Evolutionary conservation across 1,139 yeast genomes (phyloP).

Genomic region (Pichia sp.): DNA sequence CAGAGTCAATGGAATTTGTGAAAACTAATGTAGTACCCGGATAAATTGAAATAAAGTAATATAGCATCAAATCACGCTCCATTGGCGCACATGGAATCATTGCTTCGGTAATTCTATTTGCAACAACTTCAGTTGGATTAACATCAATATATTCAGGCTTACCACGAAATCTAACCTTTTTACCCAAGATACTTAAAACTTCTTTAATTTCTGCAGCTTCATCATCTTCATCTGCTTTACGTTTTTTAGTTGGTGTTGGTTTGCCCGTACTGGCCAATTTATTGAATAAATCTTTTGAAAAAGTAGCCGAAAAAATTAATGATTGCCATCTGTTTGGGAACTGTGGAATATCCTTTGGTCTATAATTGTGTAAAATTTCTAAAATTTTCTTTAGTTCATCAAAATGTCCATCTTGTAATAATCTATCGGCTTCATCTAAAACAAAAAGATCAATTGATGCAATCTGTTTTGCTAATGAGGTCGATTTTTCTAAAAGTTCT

Average conservation of each 20-base stretch:
- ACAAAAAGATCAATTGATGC: conserved; percentile 66
- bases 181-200: conserved; percentile 48
- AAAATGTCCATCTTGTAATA: conserved; percentile 93
- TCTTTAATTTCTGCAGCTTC: conserved; percentile 31
- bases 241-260: conserved; percentile 28
- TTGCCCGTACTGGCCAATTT: conserved; percentile 48
- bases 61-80: conserved; percentile 84
- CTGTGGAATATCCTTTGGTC: conserved; percentile 33
- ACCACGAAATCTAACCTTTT: conserved; percentile 53
- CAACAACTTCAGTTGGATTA: conserved; percentile 78
- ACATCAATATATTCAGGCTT: conserved; percentile 69
- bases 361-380: conserved; percentile 41
- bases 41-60: conserved; percentile 78
- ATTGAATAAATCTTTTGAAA: conserved; percentile 73
- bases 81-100: conserved; percentile 85
- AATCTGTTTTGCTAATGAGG: conserved; percentile 46
- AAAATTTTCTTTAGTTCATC: conserved; percentile 84
- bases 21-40: conserved; percentile 89
- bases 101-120: conserved; percentile 74
- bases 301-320: conserved; percentile 89
- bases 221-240: conserved; percentile 35
- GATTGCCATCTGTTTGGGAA: conserved; percentile 64
- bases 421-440: conserved; percentile 95
- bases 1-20: conserved; percentile 91
- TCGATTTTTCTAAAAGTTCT: conserved; percentile 66